These are phyloP conservation scores for Dactylellina parvicollis DNA, from an alignment of 2,329 filamentous ascomycete genomes.

Conservation along the genomic window DNA sequence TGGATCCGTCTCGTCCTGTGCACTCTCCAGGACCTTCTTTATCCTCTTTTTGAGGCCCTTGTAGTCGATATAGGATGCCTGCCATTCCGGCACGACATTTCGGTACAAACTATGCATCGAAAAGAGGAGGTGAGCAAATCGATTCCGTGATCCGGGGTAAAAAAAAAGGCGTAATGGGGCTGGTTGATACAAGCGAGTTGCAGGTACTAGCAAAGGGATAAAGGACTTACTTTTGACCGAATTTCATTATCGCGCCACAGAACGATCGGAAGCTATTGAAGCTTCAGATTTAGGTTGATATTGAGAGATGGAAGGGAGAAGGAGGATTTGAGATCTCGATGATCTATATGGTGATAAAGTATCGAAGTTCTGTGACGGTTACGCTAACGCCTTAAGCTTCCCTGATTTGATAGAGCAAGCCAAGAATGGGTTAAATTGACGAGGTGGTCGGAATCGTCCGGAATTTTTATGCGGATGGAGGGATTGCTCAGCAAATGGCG, in stretches of 20 bases:
- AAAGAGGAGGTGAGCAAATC: constrained; percentile 9
- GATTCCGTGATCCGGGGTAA: background rate
- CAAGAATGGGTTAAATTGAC: constrained; percentile 3
- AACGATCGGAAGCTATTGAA: background rate
- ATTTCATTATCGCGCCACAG: constrained; percentile 67
- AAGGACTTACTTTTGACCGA: constrained; percentile 68
- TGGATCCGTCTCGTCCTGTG: constrained; percentile 76
- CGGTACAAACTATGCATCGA: constrained; percentile 71
- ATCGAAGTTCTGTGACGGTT: constrained; percentile 4
- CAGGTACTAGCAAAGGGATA: constrained; percentile 7
- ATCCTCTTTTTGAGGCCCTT: constrained; percentile 94
- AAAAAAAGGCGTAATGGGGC: background rate
- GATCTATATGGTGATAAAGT: constrained; percentile 1
- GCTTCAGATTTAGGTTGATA: background rate
- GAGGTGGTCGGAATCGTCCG: constrained; percentile 12
- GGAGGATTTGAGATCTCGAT: background rate
- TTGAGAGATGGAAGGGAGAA: background rate
- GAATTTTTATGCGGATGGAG: constrained; percentile 23
- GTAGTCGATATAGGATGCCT: constrained; percentile 85
- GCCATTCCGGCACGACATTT: constrained; percentile 89
- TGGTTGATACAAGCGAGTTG: constrained; percentile 14
- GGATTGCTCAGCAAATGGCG: constrained; percentile 11
- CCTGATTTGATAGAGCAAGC: background rate
- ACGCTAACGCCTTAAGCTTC: constrained; percentile 18
- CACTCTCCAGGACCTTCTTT: constrained; percentile 75